Evolutionary conservation across 225 moss, liverwort and hornwort genomes (phyloP).

Genomic region (Anthoceros angustus): DNA sequence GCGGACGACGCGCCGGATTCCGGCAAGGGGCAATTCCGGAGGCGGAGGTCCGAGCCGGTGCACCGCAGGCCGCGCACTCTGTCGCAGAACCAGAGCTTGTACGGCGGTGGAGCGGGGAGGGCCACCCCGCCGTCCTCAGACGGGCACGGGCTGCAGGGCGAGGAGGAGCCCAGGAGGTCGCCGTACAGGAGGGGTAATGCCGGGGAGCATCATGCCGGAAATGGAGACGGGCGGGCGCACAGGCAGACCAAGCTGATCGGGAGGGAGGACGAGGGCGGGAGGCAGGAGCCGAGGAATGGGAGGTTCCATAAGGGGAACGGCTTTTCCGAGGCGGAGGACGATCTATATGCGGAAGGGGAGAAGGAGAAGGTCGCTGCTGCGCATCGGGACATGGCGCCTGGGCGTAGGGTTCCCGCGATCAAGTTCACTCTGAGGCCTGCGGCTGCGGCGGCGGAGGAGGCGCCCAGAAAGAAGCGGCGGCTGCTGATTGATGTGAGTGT

Average conservation of each 20-base stretch:
- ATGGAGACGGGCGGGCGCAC: conserved; percentile 1
- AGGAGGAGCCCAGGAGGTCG: not conserved
- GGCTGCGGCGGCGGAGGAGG: too few species aligned
- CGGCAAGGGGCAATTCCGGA: conserved; percentile 1
- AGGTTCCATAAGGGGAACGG: not conserved
- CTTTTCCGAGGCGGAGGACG: not conserved
- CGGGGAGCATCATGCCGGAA: not conserved
- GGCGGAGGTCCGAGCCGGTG: not conserved
- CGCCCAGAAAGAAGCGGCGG: too few species aligned
- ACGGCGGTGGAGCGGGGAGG: not conserved
- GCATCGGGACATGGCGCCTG: too few species aligned
- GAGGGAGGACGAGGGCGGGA: not conserved
- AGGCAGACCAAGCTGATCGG: not conserved
- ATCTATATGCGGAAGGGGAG: too few species aligned
- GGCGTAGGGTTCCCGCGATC: too few species aligned
- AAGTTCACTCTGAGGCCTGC: too few species aligned
- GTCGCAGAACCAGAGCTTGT: not conserved
- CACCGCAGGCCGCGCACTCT: not conserved
- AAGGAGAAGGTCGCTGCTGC: too few species aligned
- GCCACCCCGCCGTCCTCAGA: not conserved
- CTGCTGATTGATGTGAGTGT: too few species aligned
- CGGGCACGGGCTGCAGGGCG: not conserved
- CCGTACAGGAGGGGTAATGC: not conserved
- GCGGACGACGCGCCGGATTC: not conserved
- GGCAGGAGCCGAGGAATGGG: not conserved